Conservation (phyloP, 345 rosid genomes). For the Ailanthus altissimus region DNA sequence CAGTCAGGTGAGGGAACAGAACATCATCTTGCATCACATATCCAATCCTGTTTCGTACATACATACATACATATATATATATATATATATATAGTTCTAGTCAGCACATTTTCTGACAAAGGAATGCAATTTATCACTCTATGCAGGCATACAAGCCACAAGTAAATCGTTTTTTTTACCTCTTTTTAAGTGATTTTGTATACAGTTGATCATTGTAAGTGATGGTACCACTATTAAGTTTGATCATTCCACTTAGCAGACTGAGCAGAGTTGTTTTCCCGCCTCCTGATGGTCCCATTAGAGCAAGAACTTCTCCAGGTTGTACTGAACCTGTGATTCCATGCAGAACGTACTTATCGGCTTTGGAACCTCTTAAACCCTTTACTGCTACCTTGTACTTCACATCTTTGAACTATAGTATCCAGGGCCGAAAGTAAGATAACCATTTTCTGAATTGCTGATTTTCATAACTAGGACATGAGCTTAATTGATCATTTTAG, state of each 20-base stretch:
- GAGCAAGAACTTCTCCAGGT: constrained; percentile 39
- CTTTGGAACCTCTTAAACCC: not conserved
- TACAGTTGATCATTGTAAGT: constrained; percentile 36
- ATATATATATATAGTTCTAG: not conserved
- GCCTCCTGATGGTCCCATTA: constrained; percentile 44
- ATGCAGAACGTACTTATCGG: constrained; percentile 28
- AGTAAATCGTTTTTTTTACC: constrained; percentile 18
- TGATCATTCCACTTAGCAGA: constrained; percentile 35
- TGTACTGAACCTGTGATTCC: constrained; percentile 31
- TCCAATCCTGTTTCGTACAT: constrained; percentile 32
- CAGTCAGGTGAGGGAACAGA: constrained; percentile 37
- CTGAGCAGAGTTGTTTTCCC: constrained; percentile 39
- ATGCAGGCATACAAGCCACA: not conserved
- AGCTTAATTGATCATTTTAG: not conserved
- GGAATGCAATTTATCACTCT: not conserved
- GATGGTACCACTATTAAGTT: constrained; percentile 20
- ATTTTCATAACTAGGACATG: not conserved
- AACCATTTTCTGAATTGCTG: not conserved
- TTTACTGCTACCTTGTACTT: constrained; percentile 22
- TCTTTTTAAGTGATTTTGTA: constrained; percentile 24
- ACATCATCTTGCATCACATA: constrained; percentile 42
- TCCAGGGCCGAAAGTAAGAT: not conserved
- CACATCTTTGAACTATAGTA: constrained; percentile 24
- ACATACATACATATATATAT: not conserved
- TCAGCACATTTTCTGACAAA: not conserved